Base-by-base conservation (phyloP, 2,329 filamentous ascomycete genomes). In the Colletotrichum lentis region DNA sequence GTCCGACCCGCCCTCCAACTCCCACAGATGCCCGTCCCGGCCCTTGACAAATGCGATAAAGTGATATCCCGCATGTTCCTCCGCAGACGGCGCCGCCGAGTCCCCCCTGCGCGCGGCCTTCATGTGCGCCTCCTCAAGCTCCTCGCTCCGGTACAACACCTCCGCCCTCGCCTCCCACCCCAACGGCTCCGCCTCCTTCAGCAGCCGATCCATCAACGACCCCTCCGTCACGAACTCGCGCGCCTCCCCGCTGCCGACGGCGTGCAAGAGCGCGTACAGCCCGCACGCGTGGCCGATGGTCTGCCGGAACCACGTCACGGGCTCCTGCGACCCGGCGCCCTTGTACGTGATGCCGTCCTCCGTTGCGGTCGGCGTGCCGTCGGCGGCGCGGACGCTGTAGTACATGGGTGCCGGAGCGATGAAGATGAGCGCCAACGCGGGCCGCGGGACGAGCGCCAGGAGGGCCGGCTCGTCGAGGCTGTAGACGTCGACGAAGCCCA, bases 211-310 rank as follows among this genome's bases (percentile, higher is more conserved):
- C 12, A 93, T 80, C 52, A 84, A 79, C 14, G 86, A 89, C 18
- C 79, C 82, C 5, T 82, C 77, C 12, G 79, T 72, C 62, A 95
- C 84, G 67, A 85, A 82, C 2, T 79, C 75, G 20, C 85, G 80
- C 0, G 89, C 85, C 4, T 82, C 81, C 1, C 92, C 91, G 76
- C 96, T 96, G 57, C 86, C 86, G 0, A 91, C 85, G 18, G 86
- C 87, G 77, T 96, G 93, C 10, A 96, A 77, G 5, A 96, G 82
- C 0, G 89, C 93, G 74, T 94, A 93, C 24, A 94, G 85, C 0
- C 93, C 93, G 75, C 92, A 96, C 0, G 92, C 91, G 76, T 96
- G 90, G 66, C 88, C 86, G 73, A 96, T 96, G 0, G 91, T 96
- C 78, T 96, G 93, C 74, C 90, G 90, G 80, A 93, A 96, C 92